These are phyloP conservation scores for Globisporangium paroecandrum DNA, from an alignment of 352 stramenopile species.

Conservation along the genomic window DNA sequence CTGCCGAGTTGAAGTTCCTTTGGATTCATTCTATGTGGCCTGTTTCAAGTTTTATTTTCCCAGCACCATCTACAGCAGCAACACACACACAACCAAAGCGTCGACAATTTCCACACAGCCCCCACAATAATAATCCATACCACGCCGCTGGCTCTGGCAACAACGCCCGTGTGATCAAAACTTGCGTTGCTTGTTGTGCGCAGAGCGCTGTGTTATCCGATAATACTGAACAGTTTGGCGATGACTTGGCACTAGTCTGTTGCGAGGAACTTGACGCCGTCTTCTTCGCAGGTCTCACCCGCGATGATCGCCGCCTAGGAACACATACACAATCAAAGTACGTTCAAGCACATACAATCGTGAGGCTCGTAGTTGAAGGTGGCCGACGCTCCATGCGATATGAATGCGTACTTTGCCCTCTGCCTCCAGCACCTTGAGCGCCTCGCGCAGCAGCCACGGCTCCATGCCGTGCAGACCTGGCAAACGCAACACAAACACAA, in stretches of 20 bases:
- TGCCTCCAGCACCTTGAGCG: constrained; percentile 65
- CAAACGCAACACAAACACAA: neutral
- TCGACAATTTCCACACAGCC: neutral
- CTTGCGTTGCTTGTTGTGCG: neutral
- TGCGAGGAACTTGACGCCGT: constrained; percentile 83
- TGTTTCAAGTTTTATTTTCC: neutral
- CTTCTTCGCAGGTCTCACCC: constrained; percentile 77
- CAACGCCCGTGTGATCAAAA: neutral
- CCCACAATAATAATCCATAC: neutral
- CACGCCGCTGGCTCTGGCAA: no score
- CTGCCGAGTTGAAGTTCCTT: neutral
- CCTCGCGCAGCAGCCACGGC: constrained; percentile 76
- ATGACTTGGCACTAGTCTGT: constrained; percentile 34
- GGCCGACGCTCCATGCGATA: neutral
- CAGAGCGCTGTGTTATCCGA: neutral
- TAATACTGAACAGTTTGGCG: neutral
- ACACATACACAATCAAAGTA: neutral
- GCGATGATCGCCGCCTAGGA: constrained; percentile 68
- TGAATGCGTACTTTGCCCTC: constrained; percentile 59
- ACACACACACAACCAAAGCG: neutral
- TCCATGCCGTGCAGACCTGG: constrained; percentile 80
- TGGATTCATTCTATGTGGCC: neutral
- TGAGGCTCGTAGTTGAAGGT: neutral
- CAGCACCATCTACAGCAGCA: neutral
- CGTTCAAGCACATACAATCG: no score